These are phyloP conservation scores for Choiromyces venosus DNA, from an alignment of 495 filamentous ascomycete species.

Conservation along the genomic window DNA sequence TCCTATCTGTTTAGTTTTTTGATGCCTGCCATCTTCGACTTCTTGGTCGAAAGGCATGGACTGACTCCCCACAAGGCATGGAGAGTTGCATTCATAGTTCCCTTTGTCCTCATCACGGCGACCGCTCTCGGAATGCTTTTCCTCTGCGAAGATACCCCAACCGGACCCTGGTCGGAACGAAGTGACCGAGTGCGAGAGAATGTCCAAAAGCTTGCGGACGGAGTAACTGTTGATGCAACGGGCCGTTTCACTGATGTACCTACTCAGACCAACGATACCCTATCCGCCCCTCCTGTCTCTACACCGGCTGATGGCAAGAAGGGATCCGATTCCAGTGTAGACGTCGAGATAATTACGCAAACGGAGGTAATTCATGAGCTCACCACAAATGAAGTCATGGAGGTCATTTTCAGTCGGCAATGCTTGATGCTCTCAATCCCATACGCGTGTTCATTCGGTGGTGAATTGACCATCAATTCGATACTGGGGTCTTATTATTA, in stretches of 20 bases:
- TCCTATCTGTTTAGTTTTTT: conserved; percentile 81
- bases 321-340: conserved; percentile 45
- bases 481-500: conserved; percentile 74
- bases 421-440: conserved; percentile 60
- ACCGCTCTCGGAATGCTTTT: conserved; percentile 63
- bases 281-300: conserved; percentile 37
- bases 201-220: conserved; percentile 43
- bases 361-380: conserved; percentile 63
- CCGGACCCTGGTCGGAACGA: conserved; percentile 76
- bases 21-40: conserved; percentile 88
- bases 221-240: conserved; percentile 49
- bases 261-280: conserved; percentile 43
- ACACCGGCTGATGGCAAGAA: conserved; percentile 48
- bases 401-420: conserved; percentile 59
- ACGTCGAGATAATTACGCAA: conserved; percentile 54
- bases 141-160: conserved; percentile 74
- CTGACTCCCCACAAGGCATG: conserved; percentile 65
- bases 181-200: conserved; percentile 50
- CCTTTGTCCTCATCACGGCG: conserved; percentile 65
- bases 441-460: conserved; percentile 81
- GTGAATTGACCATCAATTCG: conserved; percentile 78
- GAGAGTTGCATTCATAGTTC: conserved; percentile 78
- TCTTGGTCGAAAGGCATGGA: conserved; percentile 56
- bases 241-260: conserved; percentile 55
- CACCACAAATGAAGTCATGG: conserved; percentile 54